Evolutionary conservation across 495 filamentous ascomycete genomes (phyloP), one percentile per base, ranked within the genome.

Genomic region (Neurospora hispaniola): DNA sequence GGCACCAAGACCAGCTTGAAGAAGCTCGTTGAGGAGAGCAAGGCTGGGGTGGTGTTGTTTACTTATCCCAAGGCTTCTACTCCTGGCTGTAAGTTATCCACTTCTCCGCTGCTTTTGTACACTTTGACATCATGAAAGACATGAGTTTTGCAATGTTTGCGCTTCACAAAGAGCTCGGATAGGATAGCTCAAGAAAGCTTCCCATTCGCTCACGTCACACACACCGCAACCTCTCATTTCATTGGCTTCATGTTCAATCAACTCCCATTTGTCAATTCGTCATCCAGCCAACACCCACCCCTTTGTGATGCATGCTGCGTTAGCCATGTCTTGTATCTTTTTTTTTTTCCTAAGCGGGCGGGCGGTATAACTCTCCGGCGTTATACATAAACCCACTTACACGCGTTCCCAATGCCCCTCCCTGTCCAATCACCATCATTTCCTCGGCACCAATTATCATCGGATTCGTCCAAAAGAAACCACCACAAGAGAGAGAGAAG

Each of bases 61-160:
- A 97, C 94, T 42, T 99, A 98, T 79, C 96, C 96, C 41, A 97
- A 92, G 85, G 96, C 96, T 73, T 95, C 92, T 12, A 99, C 96
- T 39, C 92, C 92, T 39, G 96, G 96, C 72, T 99, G 96, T 97
- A 90, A 88, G 93, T 88, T 71, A 69, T 42, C 73, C 71, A 69
- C 41, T 73, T 7, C 0, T 48, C 31, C n/a, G 42, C 31, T 23
- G 23, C 8, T n/a, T 68, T 71, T 69, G 54, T 75, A 10, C 23
- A 20, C 48, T 62, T 8, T 66, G 27, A 66, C 23, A 62, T 62
- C 6, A 35, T 62, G 27, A 14, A 31, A 11, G 12, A 27, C 48
- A 27, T 59, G 48, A 66, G 27, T 66, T 35, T 35, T 35, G 27
- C 31, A 54, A 66, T 35, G 54, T 35, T 66, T 66, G 54, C 54